Percentiles rank a stretch among this genome's conserved stretches.
Conservation (phyloP, 352 stramenopile species). For the Stramenopiles sp. region DNA sequence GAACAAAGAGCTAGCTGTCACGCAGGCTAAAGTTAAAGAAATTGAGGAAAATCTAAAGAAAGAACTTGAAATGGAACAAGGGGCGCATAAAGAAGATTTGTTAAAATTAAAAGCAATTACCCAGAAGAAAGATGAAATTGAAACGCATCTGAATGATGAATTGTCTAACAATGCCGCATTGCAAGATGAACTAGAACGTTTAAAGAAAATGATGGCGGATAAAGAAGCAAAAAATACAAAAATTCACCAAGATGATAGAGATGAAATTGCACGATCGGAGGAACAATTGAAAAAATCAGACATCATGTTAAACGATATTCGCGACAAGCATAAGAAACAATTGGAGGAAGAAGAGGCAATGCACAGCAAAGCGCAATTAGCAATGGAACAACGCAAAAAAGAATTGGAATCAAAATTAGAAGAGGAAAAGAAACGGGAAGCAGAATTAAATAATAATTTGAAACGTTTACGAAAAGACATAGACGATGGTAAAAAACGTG, state of each 20-base stretch:
- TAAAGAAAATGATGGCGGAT: not conserved
- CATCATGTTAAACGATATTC: not conserved
- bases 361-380: not conserved
- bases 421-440: not conserved
- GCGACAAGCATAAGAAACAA: not conserved
- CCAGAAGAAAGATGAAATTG: not conserved
- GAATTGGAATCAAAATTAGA: not conserved
- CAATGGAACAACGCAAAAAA: not conserved
- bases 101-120: not conserved
- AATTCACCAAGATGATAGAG: not conserved
- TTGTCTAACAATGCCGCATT: not conserved
- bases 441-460: not conserved
- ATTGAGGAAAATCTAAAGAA: not conserved
- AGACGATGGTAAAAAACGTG: not conserved
- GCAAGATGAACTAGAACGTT: not conserved
- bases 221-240: not conserved
- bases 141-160: not conserved
- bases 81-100: not conserved
- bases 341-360: not conserved
- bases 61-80: not conserved
- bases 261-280: not conserved
- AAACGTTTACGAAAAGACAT: not conserved
- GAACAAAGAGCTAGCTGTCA: not conserved
- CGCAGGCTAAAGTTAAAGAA: not conserved
- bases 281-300: not conserved